A percentile compares a stretch with the other conserved stretches of the same genome.
Evolutionary conservation across 768 basidiomycete genomes (phyloP).

Genomic region (Suillus clintonianus): DNA sequence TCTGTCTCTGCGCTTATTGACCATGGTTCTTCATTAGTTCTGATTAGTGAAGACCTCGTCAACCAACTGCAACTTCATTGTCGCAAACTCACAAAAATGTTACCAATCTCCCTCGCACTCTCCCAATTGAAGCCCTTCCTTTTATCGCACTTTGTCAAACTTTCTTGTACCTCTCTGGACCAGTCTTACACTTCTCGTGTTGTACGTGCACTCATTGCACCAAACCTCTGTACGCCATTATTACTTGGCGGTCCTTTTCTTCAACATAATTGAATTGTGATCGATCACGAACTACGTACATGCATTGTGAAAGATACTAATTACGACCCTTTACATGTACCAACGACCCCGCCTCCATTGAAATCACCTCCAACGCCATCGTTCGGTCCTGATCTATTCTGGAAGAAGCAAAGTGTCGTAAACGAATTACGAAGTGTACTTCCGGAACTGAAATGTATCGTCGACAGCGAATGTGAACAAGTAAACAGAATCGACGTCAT

Average conservation of each 20-base stretch:
- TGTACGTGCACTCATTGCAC: neutral
- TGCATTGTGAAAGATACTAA: neutral
- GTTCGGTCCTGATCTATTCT: no score
- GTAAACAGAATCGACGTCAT: neutral
- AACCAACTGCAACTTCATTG: neutral
- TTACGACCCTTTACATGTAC: no score
- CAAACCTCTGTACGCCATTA: neutral
- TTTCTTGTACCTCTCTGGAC: neutral
- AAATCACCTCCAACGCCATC: no score
- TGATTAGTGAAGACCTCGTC: neutral
- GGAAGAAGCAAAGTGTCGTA: neutral
- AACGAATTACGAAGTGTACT: neutral
- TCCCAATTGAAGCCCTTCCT: rapidly evolving
- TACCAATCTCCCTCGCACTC: neutral
- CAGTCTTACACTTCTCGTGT: neutral
- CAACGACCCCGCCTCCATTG: no score
- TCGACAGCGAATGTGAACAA: neutral
- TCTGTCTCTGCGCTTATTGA: neutral
- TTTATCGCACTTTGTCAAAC: neutral
- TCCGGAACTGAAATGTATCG: neutral
- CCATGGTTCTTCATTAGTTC: neutral
- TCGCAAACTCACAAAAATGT: neutral
- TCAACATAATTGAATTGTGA: neutral
- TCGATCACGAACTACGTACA: neutral
- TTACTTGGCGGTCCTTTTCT: neutral